Evolutionary conservation across 805 yeast species (phyloP).

Genomic region (Ascoidea tarda): DNA sequence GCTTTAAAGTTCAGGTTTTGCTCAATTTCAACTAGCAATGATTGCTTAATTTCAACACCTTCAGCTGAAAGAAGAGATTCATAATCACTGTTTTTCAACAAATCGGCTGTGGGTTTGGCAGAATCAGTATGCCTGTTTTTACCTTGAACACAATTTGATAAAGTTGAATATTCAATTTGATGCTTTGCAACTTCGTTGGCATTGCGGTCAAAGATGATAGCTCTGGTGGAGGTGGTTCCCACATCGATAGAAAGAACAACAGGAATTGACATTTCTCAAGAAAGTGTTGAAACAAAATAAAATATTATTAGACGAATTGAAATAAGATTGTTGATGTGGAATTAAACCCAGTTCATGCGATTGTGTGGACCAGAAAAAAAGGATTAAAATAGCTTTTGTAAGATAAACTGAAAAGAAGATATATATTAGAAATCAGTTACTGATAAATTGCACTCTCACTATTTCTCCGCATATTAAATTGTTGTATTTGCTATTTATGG

Average conservation of each 20-base stretch:
- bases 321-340: too few relatives aligned
- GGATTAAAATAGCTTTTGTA: too few relatives aligned
- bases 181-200: slow-evolving; percentile 78
- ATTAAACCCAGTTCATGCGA: too few relatives aligned
- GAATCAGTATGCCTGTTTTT: too few relatives aligned
- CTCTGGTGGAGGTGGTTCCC: slow-evolving; percentile 88
- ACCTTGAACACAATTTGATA: slow-evolving; percentile 27
- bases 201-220: slow-evolving; percentile 57
- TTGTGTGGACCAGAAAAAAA: too few relatives aligned
- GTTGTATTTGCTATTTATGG: too few relatives aligned
- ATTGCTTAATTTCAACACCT: slow-evolving; percentile 51
- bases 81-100: slow-evolving; percentile 31
- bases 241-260: slow-evolving; percentile 66
- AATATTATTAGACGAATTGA: neutral
- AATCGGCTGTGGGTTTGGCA: slow-evolving; percentile 19
- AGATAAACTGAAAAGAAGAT: too few relatives aligned
- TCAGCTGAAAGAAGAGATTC: slow-evolving; percentile 43
- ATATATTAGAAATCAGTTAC: too few relatives aligned
- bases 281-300: neutral
- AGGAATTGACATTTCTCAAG: slow-evolving; percentile 14
- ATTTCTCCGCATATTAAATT: too few relatives aligned
- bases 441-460: too few relatives aligned
- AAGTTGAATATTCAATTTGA: slow-evolving; percentile 78
- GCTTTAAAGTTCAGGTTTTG: neutral
- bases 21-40: slow-evolving; percentile 48